Evolutionary conservation across 495 filamentous ascomycete species (phyloP).

Genomic region (Penicillium cosmopolitanum): DNA sequence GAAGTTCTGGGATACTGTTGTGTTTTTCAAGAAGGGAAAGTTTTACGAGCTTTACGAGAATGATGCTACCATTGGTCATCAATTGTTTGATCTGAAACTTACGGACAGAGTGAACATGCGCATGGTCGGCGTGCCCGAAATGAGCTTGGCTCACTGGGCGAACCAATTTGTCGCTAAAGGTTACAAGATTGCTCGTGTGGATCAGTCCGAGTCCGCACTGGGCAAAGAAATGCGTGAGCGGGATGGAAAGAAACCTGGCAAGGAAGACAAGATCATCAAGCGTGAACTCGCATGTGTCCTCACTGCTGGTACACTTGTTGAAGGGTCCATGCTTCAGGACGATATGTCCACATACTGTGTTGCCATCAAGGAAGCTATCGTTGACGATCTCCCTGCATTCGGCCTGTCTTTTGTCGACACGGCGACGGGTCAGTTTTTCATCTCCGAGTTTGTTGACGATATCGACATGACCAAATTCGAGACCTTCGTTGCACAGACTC

Average conservation of each 20-base stretch:
- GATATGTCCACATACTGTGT: conserved; percentile 98
- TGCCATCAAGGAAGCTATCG: conserved; percentile 86
- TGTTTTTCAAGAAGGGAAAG: conserved; percentile 99
- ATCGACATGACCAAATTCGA: conserved; percentile 96
- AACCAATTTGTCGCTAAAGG: conserved; percentile 94
- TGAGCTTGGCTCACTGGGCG: conserved; percentile 87
- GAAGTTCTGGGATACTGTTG: conserved; percentile 95
- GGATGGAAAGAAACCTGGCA: conserved; percentile 60
- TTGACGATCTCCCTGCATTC: conserved; percentile 79
- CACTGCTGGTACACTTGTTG: conserved; percentile 90
- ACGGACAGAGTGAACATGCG: conserved; percentile 99
- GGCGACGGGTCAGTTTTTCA: conserved; percentile 91
- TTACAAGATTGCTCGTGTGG: conserved; percentile 94
- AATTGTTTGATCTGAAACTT: conserved; percentile 96
- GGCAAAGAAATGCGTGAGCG: conserved; percentile 98
- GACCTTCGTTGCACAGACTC: conserved; percentile 92
- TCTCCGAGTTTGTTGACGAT: conserved; percentile 92
- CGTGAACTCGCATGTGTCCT: conserved; percentile 90
- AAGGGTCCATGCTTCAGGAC: conserved; percentile 95
- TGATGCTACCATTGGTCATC: conserved; percentile 95
- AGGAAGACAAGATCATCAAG: conserved; percentile 87
- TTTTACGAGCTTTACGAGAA: conserved; percentile 99
- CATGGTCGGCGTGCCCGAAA: conserved; percentile 94
- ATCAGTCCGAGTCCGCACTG: conserved; percentile 92
- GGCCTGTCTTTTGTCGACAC: conserved; percentile 95